Percentiles rank a stretch among this genome's conserved stretches.
Evolutionary conservation across 352 stramenopile species (phyloP).

Genomic region (Pythium myriotylum): DNA sequence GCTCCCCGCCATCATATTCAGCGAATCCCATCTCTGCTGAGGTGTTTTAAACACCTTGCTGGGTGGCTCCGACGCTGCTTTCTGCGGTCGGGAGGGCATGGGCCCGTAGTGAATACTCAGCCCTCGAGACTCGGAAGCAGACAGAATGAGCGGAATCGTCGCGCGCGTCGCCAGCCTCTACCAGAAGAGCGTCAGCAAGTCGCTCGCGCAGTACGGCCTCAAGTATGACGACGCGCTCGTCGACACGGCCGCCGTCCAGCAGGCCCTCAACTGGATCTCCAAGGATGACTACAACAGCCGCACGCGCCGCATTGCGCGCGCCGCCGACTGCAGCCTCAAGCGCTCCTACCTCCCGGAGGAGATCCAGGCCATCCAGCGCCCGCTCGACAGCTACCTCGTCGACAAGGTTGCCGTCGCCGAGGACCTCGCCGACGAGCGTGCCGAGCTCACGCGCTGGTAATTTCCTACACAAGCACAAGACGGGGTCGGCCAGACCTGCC

Average conservation of each 20-base stretch:
- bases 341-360: conserved; percentile 84
- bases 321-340: conserved; percentile 85
- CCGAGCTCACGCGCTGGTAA: conserved; percentile 86
- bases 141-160: conserved; percentile 30
- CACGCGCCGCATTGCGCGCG: conserved; percentile 81
- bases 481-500: too few relatives aligned
- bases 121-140: conserved; percentile 13
- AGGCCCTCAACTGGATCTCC: conserved; percentile 78
- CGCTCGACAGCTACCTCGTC: conserved; percentile 72
- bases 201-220: conserved; percentile 77
- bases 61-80: background rate
- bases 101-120: conserved; percentile 16
- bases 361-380: conserved; percentile 85
- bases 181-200: conserved; percentile 85
- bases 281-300: conserved; percentile 76
- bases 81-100: conserved; percentile 29
- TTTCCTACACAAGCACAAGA: background rate
- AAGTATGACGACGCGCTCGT: conserved; percentile 89
- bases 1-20: background rate
- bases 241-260: conserved; percentile 79
- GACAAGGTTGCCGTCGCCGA: conserved; percentile 61
- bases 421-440: conserved; percentile 70
- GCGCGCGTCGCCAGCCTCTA: conserved; percentile 72
- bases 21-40: conserved; percentile 3
- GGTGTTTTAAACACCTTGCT: conserved; percentile 29